Percentiles rank a stretch among this genome's conserved stretches.
Evolutionary conservation across 768 basidiomycete species (phyloP).

Genomic region (Kwoniella europaea): DNA sequence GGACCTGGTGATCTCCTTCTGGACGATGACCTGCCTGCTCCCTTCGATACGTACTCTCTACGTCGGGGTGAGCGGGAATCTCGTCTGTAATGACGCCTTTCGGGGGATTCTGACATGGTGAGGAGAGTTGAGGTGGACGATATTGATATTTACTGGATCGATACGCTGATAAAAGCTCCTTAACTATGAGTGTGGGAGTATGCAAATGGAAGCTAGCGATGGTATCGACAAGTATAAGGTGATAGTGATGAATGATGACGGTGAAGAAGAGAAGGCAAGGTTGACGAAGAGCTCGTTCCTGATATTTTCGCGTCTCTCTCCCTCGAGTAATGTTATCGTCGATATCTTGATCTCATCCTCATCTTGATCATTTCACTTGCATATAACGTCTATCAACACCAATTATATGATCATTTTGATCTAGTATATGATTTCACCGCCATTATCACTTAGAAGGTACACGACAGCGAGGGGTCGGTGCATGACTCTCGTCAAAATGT

Average conservation of each 20-base stretch:
- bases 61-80: constrained; percentile 36
- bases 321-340: neutral
- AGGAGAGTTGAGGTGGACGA: neutral
- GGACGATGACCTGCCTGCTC: constrained; percentile 40
- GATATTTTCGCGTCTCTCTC: neutral
- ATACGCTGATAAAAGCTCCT: no score
- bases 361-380: neutral
- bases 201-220: neutral
- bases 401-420: no score
- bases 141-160: no score
- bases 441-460: no score
- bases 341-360: neutral
- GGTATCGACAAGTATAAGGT: neutral
- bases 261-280: neutral
- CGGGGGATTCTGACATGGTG: constrained; percentile 25
- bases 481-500: constrained; percentile 14
- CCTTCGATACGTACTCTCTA: constrained; percentile 35
- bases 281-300: neutral
- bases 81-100: constrained; percentile 25
- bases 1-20: constrained; percentile 31
- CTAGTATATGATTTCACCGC: no score
- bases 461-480: no score
- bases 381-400: no score
- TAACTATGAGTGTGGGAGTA: no score
- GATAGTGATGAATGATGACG: neutral